A percentile compares a stretch with the other conserved stretches of the same genome.
Evolutionary conservation across 331 rosid genomes (phyloP).

Genomic region (Arachis monticola): DNA sequence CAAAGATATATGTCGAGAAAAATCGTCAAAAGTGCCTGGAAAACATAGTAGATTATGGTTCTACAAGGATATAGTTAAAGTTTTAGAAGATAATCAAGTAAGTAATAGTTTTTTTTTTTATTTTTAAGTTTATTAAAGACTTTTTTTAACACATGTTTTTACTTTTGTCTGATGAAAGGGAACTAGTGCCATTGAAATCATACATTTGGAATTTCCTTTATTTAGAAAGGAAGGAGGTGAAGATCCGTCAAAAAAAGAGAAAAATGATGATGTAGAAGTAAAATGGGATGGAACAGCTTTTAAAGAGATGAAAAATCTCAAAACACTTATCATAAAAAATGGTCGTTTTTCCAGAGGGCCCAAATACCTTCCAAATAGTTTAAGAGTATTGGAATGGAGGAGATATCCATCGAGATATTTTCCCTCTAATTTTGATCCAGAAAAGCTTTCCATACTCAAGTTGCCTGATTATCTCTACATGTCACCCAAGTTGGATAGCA

Average conservation of each 20-base stretch:
- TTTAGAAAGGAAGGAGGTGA: too few species aligned
- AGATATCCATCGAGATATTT: not conserved
- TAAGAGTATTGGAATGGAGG: not conserved
- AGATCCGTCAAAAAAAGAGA: too few species aligned
- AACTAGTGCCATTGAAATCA: too few species aligned
- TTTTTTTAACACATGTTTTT: not conserved
- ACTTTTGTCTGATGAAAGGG: not conserved
- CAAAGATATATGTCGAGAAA: not conserved
- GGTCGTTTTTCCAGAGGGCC: not conserved
- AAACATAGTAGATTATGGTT: constrained; percentile 41
- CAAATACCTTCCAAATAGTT: not conserved
- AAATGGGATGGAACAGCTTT: not conserved
- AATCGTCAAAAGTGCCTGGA: not conserved
- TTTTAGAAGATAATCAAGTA: constrained; percentile 1
- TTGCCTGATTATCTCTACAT: not conserved
- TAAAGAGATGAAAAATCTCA: not conserved
- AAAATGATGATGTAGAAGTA: not conserved
- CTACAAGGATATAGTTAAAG: constrained; percentile 14
- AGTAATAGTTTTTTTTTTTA: not conserved
- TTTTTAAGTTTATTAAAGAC: not conserved
- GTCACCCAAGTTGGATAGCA: not conserved
- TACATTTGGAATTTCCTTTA: not conserved
- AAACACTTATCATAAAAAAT: not conserved
- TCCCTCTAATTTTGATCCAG: not conserved
- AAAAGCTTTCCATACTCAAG: not conserved